These are phyloP conservation scores for Dissophora globulifera DNA, from an alignment of 192 early-diverging fungal species.

Conservation along the genomic window DNA sequence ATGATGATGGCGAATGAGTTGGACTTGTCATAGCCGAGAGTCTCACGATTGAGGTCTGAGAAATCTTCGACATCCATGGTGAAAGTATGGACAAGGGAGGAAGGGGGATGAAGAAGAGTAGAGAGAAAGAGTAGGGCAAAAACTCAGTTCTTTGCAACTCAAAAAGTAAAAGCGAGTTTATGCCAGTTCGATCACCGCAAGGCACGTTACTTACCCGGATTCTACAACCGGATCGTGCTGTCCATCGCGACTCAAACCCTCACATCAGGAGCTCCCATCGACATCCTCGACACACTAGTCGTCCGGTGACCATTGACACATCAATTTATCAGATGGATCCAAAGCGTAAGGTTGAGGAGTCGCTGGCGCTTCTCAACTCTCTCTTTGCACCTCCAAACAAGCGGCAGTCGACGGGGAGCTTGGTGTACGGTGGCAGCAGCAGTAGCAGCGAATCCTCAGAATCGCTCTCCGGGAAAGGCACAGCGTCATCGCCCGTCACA, in stretches of 20 bases:
- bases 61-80: conserved; percentile 25
- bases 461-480: neutral
- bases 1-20: conserved; percentile 49
- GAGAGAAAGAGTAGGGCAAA: neutral
- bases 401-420: neutral
- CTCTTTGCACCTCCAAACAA: conserved; percentile 38
- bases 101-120: neutral
- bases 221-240: too few relatives aligned
- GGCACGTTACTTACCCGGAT: too few relatives aligned
- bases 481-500: neutral
- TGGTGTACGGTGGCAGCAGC: neutral
- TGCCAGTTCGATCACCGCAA: too few relatives aligned
- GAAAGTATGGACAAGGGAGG: neutral
- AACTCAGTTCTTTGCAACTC: too few relatives aligned
- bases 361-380: conserved; percentile 44
- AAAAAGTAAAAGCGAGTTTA: too few relatives aligned
- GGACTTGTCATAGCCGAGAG: conserved; percentile 46
- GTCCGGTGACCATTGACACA: too few relatives aligned
- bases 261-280: too few relatives aligned
- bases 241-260: too few relatives aligned
- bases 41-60: conserved; percentile 32
- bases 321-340: conserved; percentile 26
- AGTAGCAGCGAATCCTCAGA: neutral
- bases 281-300: too few relatives aligned
- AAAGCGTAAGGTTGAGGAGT: conserved; percentile 48